These are phyloP conservation scores for Punica granatum DNA, from an alignment of 345 rosid species.

Conservation along the genomic window DNA sequence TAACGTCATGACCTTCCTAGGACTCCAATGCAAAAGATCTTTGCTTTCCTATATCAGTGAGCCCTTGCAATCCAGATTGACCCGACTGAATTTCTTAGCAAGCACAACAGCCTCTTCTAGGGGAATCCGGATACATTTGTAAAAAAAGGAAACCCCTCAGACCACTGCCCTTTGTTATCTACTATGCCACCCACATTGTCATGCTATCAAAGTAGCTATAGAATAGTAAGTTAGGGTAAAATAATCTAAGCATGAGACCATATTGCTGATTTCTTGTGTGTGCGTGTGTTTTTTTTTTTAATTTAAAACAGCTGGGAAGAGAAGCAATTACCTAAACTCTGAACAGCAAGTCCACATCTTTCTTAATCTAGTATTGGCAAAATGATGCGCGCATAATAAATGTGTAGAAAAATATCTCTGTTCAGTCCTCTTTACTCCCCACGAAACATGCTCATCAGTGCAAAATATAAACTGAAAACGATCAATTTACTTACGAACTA, in stretches of 20 bases:
- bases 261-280: too few species aligned
- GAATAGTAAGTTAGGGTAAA: background rate
- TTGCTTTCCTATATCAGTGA: too few species aligned
- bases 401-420: background rate
- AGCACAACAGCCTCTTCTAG: too few species aligned
- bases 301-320: background rate
- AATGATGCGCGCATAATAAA: background rate
- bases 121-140: too few species aligned
- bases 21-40: too few species aligned
- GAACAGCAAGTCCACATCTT: background rate
- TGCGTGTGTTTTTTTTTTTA: too few species aligned
- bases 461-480: background rate
- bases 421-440: background rate
- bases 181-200: background rate
- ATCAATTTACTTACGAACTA: constrained; percentile 61
- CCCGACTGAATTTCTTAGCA: too few species aligned
- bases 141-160: too few species aligned
- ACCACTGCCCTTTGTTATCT: too few species aligned
- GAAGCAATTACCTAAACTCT: background rate
- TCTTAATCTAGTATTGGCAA: background rate
- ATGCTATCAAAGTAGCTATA: background rate
- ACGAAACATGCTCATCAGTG: background rate
- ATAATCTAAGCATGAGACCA: too few species aligned
- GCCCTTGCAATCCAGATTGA: too few species aligned
- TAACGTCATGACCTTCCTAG: too few species aligned